phyloP scores from a whole-genome alignment of 352 stramenopile genomes.

The Pythium insidiosum region DNA sequence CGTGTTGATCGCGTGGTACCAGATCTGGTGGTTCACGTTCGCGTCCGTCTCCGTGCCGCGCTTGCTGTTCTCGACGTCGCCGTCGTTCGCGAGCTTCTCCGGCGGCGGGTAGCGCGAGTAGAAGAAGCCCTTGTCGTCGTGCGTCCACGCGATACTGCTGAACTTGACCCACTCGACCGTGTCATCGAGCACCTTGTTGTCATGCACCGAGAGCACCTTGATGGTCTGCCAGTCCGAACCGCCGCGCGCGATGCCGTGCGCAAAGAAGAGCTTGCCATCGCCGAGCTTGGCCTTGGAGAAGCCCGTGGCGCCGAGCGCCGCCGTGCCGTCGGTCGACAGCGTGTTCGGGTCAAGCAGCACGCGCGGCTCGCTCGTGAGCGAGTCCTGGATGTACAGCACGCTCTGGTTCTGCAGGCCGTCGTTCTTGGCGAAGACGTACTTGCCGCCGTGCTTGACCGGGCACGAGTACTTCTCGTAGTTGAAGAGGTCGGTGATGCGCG shows the following conservation, averaged over 20 bases:
- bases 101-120: conserved; percentile 74
- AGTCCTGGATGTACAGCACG: conserved; percentile 84
- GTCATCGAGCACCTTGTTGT: conserved; percentile 68
- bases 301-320: conserved; percentile 43
- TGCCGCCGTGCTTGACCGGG: conserved; percentile 59
- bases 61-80: conserved; percentile 35
- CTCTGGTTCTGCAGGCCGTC: conserved; percentile 84
- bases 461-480: conserved; percentile 87
- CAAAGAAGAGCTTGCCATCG: conserved; percentile 71
- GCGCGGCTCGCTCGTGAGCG: conserved; percentile 42
- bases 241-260: conserved; percentile 71
- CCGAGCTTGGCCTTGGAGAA: conserved; percentile 67
- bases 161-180: conserved; percentile 88
- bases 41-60: conserved; percentile 70
- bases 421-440: conserved; percentile 86
- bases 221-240: conserved; percentile 87
- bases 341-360: conserved; percentile 84
- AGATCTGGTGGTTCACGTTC: conserved; percentile 77
- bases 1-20: conserved; percentile 71
- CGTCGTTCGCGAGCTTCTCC: conserved; percentile 40
- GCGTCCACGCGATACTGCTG: conserved; percentile 68
- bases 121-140: conserved; percentile 83
- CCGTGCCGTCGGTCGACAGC: conserved; percentile 61
- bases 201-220: conserved; percentile 72
- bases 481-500: conserved; percentile 76